phyloP scores from a whole-genome alignment of 352 stramenopile species.

The Phytophthora ramorum region DNA sequence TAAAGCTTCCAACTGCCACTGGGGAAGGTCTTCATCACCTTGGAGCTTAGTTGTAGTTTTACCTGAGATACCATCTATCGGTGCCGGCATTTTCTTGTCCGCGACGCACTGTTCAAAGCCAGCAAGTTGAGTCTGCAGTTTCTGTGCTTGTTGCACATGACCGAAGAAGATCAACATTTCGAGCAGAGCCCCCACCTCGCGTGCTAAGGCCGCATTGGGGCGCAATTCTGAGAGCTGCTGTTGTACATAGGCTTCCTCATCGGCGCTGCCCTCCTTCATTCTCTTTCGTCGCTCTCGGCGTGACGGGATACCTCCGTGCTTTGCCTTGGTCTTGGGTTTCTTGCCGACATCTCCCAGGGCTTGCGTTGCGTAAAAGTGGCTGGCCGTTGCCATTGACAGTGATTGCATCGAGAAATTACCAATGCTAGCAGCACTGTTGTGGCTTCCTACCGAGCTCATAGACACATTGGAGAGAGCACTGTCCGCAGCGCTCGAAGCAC shows the following conservation, averaged over 20 bases:
- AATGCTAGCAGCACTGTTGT: slow-evolving; percentile 73
- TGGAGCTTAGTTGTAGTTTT: background rate
- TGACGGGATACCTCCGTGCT: slow-evolving; percentile 54
- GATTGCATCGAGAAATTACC: slow-evolving; percentile 77
- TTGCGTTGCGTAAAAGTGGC: slow-evolving; percentile 78
- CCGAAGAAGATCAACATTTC: slow-evolving; percentile 67
- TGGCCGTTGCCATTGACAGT: slow-evolving; percentile 61
- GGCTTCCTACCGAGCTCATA: slow-evolving; percentile 76
- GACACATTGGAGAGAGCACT: slow-evolving; percentile 71
- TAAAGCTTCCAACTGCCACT: slow-evolving; percentile 31
- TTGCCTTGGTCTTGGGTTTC: slow-evolving; percentile 45
- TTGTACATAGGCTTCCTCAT: slow-evolving; percentile 71
- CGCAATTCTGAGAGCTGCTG: slow-evolving; percentile 51
- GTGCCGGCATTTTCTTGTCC: slow-evolving; percentile 10
- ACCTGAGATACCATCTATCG: background rate
- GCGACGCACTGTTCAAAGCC: slow-evolving; percentile 48
- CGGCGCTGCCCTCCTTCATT: slow-evolving; percentile 72
- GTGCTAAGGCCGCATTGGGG: slow-evolving; percentile 45
- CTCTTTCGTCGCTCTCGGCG: slow-evolving; percentile 63
- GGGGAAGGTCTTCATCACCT: slow-evolving; percentile 1
- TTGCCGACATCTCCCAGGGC: slow-evolving; percentile 37
- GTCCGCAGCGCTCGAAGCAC: slow-evolving; percentile 55
- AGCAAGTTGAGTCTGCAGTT: slow-evolving; percentile 50
- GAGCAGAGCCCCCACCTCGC: slow-evolving; percentile 48
- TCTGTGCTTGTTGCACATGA: slow-evolving; percentile 42